Evolutionary conservation across 108 stramenopile genomes (phyloP), one percentile per base, ranked within the genome.

Genomic region (Epipyxis sp.): DNA sequence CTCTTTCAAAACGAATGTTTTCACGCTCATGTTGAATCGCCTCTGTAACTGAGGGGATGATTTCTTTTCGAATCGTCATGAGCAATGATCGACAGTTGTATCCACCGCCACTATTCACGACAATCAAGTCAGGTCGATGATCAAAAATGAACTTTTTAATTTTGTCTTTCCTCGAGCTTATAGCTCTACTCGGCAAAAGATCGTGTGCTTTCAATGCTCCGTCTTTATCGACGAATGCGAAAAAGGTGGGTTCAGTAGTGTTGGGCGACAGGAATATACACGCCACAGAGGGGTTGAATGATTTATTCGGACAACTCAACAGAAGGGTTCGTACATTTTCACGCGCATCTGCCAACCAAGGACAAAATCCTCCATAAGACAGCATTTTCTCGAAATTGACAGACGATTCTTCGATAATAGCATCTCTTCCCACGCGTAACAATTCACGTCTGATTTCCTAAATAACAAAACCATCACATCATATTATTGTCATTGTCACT

Each of bases 81-180:
- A n/a, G n/a, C n/a, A n/a, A n/a, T n/a, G n/a, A n/a, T n/a, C n/a
- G n/a, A n/a, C n/a, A n/a, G n/a, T n/a, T n/a, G 6, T 50, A 6
- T 50, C 46, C 46, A 50, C 13, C 46, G 20, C 46, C 20, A 20
- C n/a, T 37, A 57, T 74, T 74, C 46, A 74, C 16, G 6, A 25
- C 34, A 20, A 74, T 74, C 3, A 37, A 37, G 6, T 74, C 71
- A 74, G 71, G 71, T 39, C 34, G 3, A 3, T 20, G 20, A 3
- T 46, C 71, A 54, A 54, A 54, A 6, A 74, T 10, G 71, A 74
- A 74, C n/a, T 34, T 16, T 74, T 74, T 74, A 6, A 74, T 42
- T 37, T 39, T 6, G n/a, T 46, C 50, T 25, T 74, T 37, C 13
- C 50, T 34, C 6, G 40, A 10, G 6, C 27, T 39, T 27, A 6